Conservation (phyloP, 2,329 filamentous ascomycete species). For the Erysiphe pulchra region DNA sequence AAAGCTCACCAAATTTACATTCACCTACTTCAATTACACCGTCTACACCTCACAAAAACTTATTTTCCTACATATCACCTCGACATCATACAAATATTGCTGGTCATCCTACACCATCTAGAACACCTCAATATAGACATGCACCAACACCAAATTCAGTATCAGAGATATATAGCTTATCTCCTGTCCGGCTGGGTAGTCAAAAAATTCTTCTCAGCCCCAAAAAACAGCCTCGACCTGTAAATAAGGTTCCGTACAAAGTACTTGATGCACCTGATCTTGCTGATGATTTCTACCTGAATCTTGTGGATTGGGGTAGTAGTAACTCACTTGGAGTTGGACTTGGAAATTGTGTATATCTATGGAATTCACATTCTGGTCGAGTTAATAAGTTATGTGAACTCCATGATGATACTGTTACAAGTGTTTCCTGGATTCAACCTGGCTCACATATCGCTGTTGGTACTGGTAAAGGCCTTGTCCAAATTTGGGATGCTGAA, state of each 20-base stretch:
- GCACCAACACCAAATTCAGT: conserved; percentile 70
- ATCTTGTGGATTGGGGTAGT: conserved; percentile 92
- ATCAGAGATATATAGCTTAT: conserved; percentile 86
- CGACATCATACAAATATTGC: conserved; percentile 38
- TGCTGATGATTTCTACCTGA: conserved; percentile 93
- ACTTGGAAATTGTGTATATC: conserved; percentile 78
- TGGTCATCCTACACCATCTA: conserved; percentile 68
- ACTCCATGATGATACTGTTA: conserved; percentile 76
- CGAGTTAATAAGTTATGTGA: conserved; percentile 87
- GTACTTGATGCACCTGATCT: conserved; percentile 89
- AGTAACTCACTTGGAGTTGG: conserved; percentile 86
- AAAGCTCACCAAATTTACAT: conserved; percentile 29
- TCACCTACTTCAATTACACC: conserved; percentile 61
- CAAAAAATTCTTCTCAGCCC: conserved; percentile 85
- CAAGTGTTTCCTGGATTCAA: conserved; percentile 96
- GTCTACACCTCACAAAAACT: conserved; percentile 89
- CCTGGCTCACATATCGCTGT: conserved; percentile 89
- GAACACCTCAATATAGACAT: conserved; percentile 70
- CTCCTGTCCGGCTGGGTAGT: conserved; percentile 75
- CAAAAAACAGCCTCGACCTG: conserved; percentile 62
- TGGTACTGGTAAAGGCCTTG: conserved; percentile 77
- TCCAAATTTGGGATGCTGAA: conserved; percentile 95
- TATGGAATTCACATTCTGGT: conserved; percentile 89
- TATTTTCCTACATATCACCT: conserved; percentile 76
- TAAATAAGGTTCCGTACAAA: conserved; percentile 94